Conservation (phyloP, 306 rosid genomes). For the Acacia crassicarpa region DNA sequence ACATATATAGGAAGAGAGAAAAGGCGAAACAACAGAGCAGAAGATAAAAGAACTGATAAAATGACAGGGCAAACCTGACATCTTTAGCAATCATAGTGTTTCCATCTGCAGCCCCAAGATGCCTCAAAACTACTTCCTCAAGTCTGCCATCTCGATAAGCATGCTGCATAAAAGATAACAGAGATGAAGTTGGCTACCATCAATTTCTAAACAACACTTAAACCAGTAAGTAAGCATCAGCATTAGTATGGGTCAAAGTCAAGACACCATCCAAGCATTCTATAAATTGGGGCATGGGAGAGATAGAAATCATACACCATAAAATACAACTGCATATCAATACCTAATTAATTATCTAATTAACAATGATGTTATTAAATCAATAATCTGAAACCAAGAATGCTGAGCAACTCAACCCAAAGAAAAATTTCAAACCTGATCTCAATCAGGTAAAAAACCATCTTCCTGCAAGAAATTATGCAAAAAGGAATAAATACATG, state of each 20-base stretch:
- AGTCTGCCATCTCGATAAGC: conserved; percentile 79
- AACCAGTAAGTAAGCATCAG: conserved; percentile 16
- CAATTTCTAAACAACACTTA: conserved; percentile 3
- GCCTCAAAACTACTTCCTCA: conserved; percentile 81
- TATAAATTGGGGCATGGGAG: conserved; percentile 4
- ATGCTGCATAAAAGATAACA: conserved; percentile 63
- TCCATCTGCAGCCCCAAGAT: conserved; percentile 92
- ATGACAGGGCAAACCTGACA: conserved; percentile 56
- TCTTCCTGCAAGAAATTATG: too few species aligned
- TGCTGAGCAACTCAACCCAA: conserved; percentile 22
- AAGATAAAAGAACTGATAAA: background rate
- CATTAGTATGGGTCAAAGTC: conserved; percentile 14
- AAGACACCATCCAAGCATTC: conserved; percentile 15
- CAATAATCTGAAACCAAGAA: conserved; percentile 5
- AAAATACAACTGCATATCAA: background rate
- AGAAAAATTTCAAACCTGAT: conserved; percentile 67
- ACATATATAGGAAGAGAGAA: background rate
- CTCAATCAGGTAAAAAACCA: conserved; percentile 90
- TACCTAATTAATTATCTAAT: background rate
- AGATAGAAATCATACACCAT: conserved; percentile 5
- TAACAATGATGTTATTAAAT: conserved; percentile 11
- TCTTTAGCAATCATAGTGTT: conserved; percentile 76
- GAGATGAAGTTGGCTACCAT: conserved; percentile 26
- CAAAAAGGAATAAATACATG: too few species aligned
- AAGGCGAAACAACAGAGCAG: conserved; percentile 8